Base-by-base conservation (phyloP, 116 monocot species). In the Zostera marina region DNA sequence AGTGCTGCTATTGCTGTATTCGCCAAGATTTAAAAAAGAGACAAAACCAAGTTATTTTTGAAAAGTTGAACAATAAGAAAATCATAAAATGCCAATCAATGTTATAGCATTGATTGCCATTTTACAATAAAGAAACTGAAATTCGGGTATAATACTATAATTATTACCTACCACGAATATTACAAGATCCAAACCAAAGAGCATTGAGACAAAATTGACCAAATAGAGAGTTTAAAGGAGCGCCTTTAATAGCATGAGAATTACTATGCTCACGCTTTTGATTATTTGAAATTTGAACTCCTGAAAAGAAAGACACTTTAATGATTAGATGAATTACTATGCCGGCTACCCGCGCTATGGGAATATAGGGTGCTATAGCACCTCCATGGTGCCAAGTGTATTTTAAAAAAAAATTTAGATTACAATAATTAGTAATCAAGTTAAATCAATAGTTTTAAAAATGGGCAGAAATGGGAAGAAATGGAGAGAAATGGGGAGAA, bases 161-260 rank as follows among this genome's bases (percentile, higher is more conserved):
- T 16, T 42, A 17, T 5, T 46, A 67, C 73, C 15, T 47, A 93
- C 96, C 85, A 39, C 85, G 79, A 41, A 96, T 85, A 61, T 80
- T 80, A 77, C 89, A 96, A 63, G 78, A 80, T 19, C 89, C 89
- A 76, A 89, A 78, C 96, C 96, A 96, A 63, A 96, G 85, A 58
- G 85, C 73, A 69, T 96, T 85, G 54, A 96, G 60, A 78, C 89
- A 96, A 70, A 96, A 96, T 63, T 96, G 89, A 3, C 79, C 79
- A 78, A 96, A 96, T 42, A 96, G 74, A 65, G 96, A 96, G 24
- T 72, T 63, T 48, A 82, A 53, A 58, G 96, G 89, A 47, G 96
- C 85, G 10, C 89, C 96, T 77, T 88, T 96, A 26, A 96, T 83
- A 52, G 57, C 54, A 56, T 74, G 74, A 54, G 82, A 76, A 63